A percentile compares a stretch with the other conserved stretches of the same genome.
Conservation (phyloP, 768 basidiomycete genomes). For the Xerocomellus intermedius region DNA sequence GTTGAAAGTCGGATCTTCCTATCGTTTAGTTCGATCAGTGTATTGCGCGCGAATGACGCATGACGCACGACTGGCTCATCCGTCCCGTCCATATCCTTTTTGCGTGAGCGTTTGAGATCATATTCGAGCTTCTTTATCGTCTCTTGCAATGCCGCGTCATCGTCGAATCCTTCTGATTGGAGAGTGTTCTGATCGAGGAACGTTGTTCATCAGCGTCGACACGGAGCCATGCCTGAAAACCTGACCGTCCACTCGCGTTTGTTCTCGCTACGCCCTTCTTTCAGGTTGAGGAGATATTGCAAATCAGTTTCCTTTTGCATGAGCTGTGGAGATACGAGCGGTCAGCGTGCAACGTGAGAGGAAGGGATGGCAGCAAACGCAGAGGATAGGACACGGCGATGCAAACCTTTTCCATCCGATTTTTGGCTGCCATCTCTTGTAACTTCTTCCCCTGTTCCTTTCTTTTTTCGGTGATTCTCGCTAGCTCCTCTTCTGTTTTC, state of each 20-base stretch:
- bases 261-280: slow-evolving; percentile 55
- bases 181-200: slow-evolving; percentile 48
- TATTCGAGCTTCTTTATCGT: slow-evolving; percentile 83
- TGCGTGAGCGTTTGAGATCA: slow-evolving; percentile 71
- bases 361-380: too few species aligned
- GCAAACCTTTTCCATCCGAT: slow-evolving; percentile 78
- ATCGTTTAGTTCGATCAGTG: slow-evolving; percentile 3
- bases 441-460: slow-evolving; percentile 85
- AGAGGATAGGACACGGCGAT: neutral
- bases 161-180: slow-evolving; percentile 68
- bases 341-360: neutral
- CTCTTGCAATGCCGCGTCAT: slow-evolving; percentile 76
- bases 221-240: neutral
- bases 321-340: slow-evolving; percentile 43
- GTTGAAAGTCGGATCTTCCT: slow-evolving; percentile 87
- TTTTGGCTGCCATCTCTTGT: slow-evolving; percentile 88
- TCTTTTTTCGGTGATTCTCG: slow-evolving; percentile 70
- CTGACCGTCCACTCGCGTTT: slow-evolving; percentile 78
- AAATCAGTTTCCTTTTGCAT: slow-evolving; percentile 75
- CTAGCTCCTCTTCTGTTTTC: slow-evolving; percentile 90
- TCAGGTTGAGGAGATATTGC: slow-evolving; percentile 59
- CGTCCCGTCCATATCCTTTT: slow-evolving; percentile 75
- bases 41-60: neutral
- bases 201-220: neutral
- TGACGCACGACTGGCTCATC: slow-evolving; percentile 55